Evolutionary conservation across 2,329 filamentous ascomycete genomes (phyloP).

Genomic region (Fusarium sp.): DNA sequence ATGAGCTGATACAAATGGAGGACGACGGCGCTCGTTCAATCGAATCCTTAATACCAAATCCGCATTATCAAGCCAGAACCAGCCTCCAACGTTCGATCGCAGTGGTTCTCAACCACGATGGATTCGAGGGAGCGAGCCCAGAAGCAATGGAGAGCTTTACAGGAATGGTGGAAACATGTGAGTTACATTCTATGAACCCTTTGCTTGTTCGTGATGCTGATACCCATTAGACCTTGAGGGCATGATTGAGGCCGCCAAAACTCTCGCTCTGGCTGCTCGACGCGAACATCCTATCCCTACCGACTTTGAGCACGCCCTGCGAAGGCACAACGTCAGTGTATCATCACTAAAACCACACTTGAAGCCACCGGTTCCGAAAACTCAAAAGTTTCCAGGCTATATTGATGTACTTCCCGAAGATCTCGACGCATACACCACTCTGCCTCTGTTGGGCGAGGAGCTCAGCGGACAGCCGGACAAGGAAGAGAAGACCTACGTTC

Average conservation of each 20-base stretch:
- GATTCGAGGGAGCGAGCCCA: slow-evolving; percentile 67
- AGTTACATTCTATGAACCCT: slow-evolving; percentile 42
- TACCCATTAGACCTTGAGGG: slow-evolving; percentile 61
- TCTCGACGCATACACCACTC: slow-evolving; percentile 57
- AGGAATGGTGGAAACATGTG: slow-evolving; percentile 69
- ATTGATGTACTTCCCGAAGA: slow-evolving; percentile 56
- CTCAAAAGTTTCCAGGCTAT: slow-evolving; percentile 57
- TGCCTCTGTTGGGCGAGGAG: slow-evolving; percentile 65
- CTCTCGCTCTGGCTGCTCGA: slow-evolving; percentile 62
- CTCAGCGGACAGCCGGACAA: slow-evolving; percentile 72
- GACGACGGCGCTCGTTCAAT: slow-evolving; percentile 39
- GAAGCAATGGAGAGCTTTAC: slow-evolving; percentile 72
- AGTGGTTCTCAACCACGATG: slow-evolving; percentile 68
- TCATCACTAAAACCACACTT: slow-evolving; percentile 68
- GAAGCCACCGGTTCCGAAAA: slow-evolving; percentile 63
- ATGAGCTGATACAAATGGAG: slow-evolving; percentile 3
- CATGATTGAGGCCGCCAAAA: slow-evolving; percentile 64
- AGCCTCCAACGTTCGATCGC: slow-evolving; percentile 68
- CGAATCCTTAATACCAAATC: slow-evolving; percentile 48
- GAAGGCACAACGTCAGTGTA: slow-evolving; percentile 65
- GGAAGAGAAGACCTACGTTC: slow-evolving; percentile 68
- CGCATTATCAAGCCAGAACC: slow-evolving; percentile 52
- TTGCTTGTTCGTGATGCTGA: slow-evolving; percentile 14
- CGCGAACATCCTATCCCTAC: slow-evolving; percentile 66
- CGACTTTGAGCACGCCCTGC: slow-evolving; percentile 69